Percentiles rank a stretch among this genome's conserved stretches.
These are phyloP conservation scores for Laetiporus sulphureus DNA, from an alignment of 1,284 basidiomycete species.

Conservation along the genomic window DNA sequence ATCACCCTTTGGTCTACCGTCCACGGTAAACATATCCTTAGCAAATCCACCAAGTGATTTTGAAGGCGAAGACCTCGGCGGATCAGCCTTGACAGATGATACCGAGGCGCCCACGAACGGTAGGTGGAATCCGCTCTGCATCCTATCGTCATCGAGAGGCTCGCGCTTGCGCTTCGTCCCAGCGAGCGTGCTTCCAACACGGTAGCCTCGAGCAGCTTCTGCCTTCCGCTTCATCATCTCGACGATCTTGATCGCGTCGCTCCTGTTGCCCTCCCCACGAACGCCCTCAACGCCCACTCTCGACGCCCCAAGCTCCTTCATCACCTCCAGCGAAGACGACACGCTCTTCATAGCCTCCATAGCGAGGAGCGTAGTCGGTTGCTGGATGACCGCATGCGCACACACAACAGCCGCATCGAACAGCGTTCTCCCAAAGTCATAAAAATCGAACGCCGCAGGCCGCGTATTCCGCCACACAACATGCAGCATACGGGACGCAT, in stretches of 20 bases:
- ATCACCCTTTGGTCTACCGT: conserved; percentile 11
- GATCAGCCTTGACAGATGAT: conserved; percentile 19
- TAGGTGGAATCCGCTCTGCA: conserved; percentile 34
- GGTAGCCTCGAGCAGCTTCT: conserved; percentile 26
- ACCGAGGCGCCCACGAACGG: conserved; percentile 41
- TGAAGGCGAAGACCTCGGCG: conserved; percentile 8
- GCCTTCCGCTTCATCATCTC: conserved; percentile 44
- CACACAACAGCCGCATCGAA: conserved; percentile 59
- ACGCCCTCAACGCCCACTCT: conserved; percentile 18
- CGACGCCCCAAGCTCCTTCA: conserved; percentile 30
- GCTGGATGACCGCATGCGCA: conserved; percentile 49
- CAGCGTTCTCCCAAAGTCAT: conserved; percentile 50
- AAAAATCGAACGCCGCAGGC: conserved; percentile 48
- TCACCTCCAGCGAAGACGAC: conserved; percentile 40
- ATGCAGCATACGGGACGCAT: conserved; percentile 39
- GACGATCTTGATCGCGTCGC: conserved; percentile 38
- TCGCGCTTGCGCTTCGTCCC: conserved; percentile 50
- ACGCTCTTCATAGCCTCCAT: conserved; percentile 44
- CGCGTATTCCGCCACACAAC: conserved; percentile 31
- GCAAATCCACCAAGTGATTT: conserved; percentile 1
- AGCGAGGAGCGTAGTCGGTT: conserved; percentile 40
- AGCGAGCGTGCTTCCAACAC: conserved; percentile 11
- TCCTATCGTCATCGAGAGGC: conserved; percentile 34
- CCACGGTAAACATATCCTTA: conserved; percentile 12
- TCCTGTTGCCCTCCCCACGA: conserved; percentile 17